phyloP scores from a whole-genome alignment of 768 basidiomycete genomes.

The Lentinus brumalis region DNA sequence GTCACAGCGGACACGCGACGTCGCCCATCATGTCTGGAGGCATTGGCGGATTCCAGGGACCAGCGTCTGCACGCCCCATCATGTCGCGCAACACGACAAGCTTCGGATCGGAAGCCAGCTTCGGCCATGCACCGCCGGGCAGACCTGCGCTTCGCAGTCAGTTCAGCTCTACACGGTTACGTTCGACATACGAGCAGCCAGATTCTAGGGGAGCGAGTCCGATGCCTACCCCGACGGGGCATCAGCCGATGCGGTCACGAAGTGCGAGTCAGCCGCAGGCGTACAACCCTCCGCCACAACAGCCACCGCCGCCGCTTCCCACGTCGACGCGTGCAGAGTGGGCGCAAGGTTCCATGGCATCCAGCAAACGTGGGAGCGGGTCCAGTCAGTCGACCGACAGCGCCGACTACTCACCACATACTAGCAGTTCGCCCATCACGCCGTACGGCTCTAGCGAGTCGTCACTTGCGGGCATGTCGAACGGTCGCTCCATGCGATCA shows the following conservation, averaged over 20 bases:
- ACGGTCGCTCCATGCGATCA: constrained; percentile 53
- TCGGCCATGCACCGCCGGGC: constrained; percentile 6
- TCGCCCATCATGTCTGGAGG: constrained; percentile 16
- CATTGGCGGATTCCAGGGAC: constrained; percentile 36
- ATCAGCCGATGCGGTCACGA: constrained; percentile 51
- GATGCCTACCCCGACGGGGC: constrained; percentile 21
- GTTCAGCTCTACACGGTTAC: constrained; percentile 66
- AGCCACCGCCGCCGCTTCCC: constrained; percentile 56
- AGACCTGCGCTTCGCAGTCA: constrained; percentile 56
- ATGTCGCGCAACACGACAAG: constrained; percentile 49
- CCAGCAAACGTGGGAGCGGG: constrained; percentile 77
- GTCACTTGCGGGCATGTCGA: constrained; percentile 59
- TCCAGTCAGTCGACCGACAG: constrained; percentile 85
- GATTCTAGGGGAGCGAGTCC: constrained; percentile 27
- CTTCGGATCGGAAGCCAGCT: constrained; percentile 46
- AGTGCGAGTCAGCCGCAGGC: constrained; percentile 81
- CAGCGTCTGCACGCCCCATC: constrained; percentile 39
- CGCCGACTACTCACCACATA: constrained; percentile 84
- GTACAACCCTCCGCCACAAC: constrained; percentile 54
- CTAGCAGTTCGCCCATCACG: constrained; percentile 77
- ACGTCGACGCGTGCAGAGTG: constrained; percentile 52
- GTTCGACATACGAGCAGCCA: constrained; percentile 50
- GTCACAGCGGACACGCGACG: constrained; percentile 15
- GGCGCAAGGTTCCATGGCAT: constrained; percentile 41
- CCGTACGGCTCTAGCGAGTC: constrained; percentile 91